Conservation (phyloP, 176 grass and related monocot species). For the Tuctoria greenei region DNA sequence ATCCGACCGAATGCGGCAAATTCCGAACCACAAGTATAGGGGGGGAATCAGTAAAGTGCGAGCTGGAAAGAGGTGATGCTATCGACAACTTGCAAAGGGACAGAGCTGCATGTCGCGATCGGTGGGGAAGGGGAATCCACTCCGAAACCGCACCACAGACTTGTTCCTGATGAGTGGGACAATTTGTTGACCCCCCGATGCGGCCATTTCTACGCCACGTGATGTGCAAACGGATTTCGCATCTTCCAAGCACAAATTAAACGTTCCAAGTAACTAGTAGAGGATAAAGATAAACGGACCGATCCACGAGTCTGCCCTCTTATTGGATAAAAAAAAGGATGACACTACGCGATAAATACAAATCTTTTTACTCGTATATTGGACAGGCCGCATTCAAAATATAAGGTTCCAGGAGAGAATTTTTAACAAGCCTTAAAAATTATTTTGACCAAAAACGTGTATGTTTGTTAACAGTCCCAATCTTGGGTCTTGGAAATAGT, state of each 20-base stretch:
- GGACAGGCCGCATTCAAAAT: not conserved
- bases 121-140: not conserved
- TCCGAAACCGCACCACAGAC: conserved; percentile 9
- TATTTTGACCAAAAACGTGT: conserved; percentile 22
- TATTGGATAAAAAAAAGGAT: too few species aligned
- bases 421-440: not conserved
- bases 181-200: conserved; percentile 36
- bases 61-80: conserved; percentile 25
- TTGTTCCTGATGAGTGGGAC: conserved; percentile 28
- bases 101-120: conserved; percentile 28
- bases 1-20: not conserved
- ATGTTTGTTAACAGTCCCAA: conserved; percentile 9
- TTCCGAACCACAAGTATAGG: not conserved
- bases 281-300: not conserved
- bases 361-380: not conserved
- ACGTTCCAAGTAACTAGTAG: not conserved
- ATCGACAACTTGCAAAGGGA: conserved; percentile 8
- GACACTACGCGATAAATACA: not conserved
- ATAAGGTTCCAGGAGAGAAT: not conserved
- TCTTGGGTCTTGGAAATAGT: conserved; percentile 23
- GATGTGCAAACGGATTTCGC: not conserved
- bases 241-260: conserved; percentile 26
- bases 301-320: not conserved
- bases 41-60: not conserved
- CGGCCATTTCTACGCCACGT: not conserved